Base-by-base conservation (phyloP, 2,329 filamentous ascomycete genomes). In the Stachybotrys chartarum region DNA sequence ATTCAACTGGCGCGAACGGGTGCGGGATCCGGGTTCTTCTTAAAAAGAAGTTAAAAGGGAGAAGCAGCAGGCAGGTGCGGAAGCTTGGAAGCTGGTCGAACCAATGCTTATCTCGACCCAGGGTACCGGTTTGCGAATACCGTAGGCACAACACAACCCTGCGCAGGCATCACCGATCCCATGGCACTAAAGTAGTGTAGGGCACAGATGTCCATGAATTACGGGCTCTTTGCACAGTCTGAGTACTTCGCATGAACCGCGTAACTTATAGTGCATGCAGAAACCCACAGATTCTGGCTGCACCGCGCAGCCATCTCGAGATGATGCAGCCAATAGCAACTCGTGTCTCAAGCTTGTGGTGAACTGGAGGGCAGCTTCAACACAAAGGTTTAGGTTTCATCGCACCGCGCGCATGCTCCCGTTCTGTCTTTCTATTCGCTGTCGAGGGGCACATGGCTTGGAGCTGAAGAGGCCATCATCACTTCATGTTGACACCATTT, bases 241-340 rank as follows among this genome's bases (percentile, higher is more conserved):
- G 24, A 24, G 24, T 24, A 24, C 24, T 24, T 24, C 24, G 24
- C 4, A 24, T 4, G 24, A 24, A 24, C 24, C 24, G 35, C 10
- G 57, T 55, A 49, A 24, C 32, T 46, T 35, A 51, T 42, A 55
- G 54, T 58, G 55, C 53, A 54, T 54, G 52, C 54, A 53, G 51
- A 59, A 56, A 46, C 18, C 17, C 45, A n/a, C 45, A 14, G 16
- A 24, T 47, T 10, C 45, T n/a, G 16, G 45, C n/a, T 24, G 45
- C 45, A 17, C 3, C 45, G 17, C 16, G 45, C 18, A 47, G 45
- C 18, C 45, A 47, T n/a, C 16, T 47, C 45, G 10, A n/a, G 35
- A 10, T 3, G 45, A 3, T n/a, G 10, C n/a, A 58, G 50, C 68
- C 68, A 70, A 70, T 70, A 31, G 59, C 55, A 54, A 50, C 56